These are phyloP conservation scores for Hygrophila difformis DNA, from an alignment of 257 asterid genomes.

Conservation along the genomic window DNA sequence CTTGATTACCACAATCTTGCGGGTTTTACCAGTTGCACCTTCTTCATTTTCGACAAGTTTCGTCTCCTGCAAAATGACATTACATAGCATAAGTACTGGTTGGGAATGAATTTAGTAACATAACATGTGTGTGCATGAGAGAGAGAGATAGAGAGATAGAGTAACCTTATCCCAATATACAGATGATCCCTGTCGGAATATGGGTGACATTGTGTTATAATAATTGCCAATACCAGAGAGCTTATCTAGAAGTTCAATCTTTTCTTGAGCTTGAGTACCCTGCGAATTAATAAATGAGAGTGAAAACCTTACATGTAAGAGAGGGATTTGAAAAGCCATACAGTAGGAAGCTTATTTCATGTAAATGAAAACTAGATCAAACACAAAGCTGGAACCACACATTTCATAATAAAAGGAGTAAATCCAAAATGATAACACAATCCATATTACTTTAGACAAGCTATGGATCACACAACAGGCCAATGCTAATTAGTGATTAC, in stretches of 20 bases:
- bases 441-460: neutral
- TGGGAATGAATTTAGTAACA: neutral
- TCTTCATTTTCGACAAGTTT: constrained; percentile 19
- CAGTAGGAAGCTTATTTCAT: neutral
- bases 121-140: neutral
- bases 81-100: neutral
- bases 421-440: no score
- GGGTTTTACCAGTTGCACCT: constrained; percentile 28
- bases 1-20: constrained; percentile 39
- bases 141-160: constrained; percentile 15
- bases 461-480: neutral
- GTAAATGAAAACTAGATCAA: neutral
- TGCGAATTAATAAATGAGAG: constrained; percentile 22
- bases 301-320: neutral
- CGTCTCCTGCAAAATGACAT: constrained; percentile 22
- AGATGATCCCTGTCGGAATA: constrained; percentile 77
- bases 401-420: neutral
- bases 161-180: constrained; percentile 60
- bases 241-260: constrained; percentile 47
- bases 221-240: constrained; percentile 39
- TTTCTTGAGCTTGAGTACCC: constrained; percentile 86
- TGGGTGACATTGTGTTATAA: constrained; percentile 46
- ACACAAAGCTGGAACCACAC: neutral
- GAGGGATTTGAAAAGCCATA: neutral
- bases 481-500: neutral